A percentile compares a stretch with the other conserved stretches of the same genome.
phyloP scores from a whole-genome alignment of 1,284 basidiomycete species.

The Papiliotrema flavescens region DNA sequence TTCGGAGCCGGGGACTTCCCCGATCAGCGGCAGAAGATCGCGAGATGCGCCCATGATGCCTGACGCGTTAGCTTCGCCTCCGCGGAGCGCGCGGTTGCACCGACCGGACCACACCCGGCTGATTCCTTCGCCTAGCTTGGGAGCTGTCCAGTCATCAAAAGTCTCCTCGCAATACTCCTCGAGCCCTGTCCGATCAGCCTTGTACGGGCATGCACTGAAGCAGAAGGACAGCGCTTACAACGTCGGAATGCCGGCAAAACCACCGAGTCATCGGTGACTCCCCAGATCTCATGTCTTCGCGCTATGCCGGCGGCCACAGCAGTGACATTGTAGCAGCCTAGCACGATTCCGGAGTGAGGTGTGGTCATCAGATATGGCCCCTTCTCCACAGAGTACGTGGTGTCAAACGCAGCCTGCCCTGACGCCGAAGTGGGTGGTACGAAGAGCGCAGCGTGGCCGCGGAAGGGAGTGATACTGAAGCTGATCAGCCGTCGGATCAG shows the following conservation, averaged over 20 bases:
- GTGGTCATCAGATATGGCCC: slow-evolving; percentile 30
- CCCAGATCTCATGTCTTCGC: not conserved
- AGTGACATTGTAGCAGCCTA: not conserved
- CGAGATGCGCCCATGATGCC: slow-evolving; percentile 19
- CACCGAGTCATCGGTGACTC: not conserved
- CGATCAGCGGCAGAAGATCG: slow-evolving; percentile 29
- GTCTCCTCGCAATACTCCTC: too few relatives aligned
- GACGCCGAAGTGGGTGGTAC: slow-evolving; percentile 20
- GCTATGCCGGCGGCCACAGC: not conserved
- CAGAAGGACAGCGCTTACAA: not conserved
- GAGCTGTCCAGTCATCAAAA: too few relatives aligned
- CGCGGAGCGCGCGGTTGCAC: too few relatives aligned
- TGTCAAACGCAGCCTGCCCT: slow-evolving; percentile 10
- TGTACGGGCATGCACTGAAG: not conserved
- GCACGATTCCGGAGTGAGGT: slow-evolving; percentile 22
- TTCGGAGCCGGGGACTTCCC: slow-evolving; percentile 19
- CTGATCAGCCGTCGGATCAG: not conserved
- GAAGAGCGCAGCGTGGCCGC: slow-evolving; percentile 24
- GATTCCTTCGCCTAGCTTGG: too few relatives aligned
- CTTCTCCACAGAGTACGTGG: slow-evolving; percentile 22
- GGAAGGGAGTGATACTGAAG: slow-evolving; percentile 22
- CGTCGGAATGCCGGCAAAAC: not conserved
- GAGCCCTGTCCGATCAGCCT: too few relatives aligned
- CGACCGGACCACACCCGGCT: too few relatives aligned
- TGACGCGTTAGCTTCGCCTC: slow-evolving; percentile 5